phyloP scores from a whole-genome alignment of 2,329 filamentous ascomycete genomes.

The Fusarium verticillioides region DNA sequence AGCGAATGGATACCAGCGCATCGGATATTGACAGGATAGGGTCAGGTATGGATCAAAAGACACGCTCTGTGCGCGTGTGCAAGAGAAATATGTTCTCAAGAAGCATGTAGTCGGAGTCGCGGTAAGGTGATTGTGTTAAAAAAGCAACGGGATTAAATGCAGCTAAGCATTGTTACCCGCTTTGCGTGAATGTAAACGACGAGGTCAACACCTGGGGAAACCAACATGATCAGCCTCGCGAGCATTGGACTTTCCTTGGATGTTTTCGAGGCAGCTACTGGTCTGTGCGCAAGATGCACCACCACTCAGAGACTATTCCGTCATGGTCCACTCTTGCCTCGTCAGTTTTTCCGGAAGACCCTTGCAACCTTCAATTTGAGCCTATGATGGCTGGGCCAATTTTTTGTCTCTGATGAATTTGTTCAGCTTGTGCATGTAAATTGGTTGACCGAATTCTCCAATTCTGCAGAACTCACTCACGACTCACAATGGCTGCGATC shows the following conservation, averaged over 20 bases:
- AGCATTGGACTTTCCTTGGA: slow-evolving; percentile 35
- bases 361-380: slow-evolving; percentile 14
- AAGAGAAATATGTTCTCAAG: background rate
- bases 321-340: slow-evolving; percentile 30
- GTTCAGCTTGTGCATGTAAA: slow-evolving; percentile 12
- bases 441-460: slow-evolving; percentile 6
- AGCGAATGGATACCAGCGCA: slow-evolving; percentile 44
- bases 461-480: background rate
- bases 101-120: background rate
- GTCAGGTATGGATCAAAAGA: slow-evolving; percentile 13
- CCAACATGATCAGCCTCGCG: slow-evolving; percentile 42
- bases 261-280: slow-evolving; percentile 29
- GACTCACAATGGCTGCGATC: slow-evolving; percentile 79
- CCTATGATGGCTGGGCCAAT: slow-evolving; percentile 41
- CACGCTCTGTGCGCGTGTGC: slow-evolving; percentile 8
- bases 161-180: slow-evolving; percentile 39
- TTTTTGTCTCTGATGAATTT: slow-evolving; percentile 44
- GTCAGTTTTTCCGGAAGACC: slow-evolving; percentile 48
- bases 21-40: slow-evolving; percentile 31
- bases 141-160: slow-evolving; percentile 22
- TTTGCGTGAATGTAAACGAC: slow-evolving; percentile 25
- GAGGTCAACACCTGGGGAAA: slow-evolving; percentile 39
- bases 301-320: slow-evolving; percentile 46
- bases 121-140: background rate
- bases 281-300: slow-evolving; percentile 32